Base-by-base conservation (phyloP, 345 rosid species). In the Populus alba region DNA sequence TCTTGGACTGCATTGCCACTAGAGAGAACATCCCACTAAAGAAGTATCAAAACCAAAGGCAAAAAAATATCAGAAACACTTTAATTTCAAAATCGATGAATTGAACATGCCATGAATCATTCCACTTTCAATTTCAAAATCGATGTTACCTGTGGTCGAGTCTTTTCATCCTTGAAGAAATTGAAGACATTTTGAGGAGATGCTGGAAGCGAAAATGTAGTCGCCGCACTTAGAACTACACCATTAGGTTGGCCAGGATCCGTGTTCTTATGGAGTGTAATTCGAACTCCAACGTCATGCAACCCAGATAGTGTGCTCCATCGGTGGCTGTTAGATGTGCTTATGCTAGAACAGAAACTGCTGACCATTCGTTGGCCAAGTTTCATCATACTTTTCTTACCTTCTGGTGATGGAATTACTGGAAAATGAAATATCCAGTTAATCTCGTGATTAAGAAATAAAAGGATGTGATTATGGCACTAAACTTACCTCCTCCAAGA, bases 1-100 rank as follows among this genome's bases (percentile, higher is more conserved):
- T 94, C 99, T 87, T 96, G 97, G 20, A 92, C 97, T 17, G 89
- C 90, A 68, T 89, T 91, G 59, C 98, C 93, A 47, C 87, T 89
- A 33, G 98, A 94, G 78, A 96, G 97, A 85, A 92, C 97, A 79
- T 96, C 99, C 99, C 99, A 96, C 98, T 94, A 70, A 22, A 81
- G 23, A 55, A 47, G 72, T 23, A 10, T 29, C 38, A 68, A 43
- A 75, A 18, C 74, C 69, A 43, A 70, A 43, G 59, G 35, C 62
- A 65, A 59, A 65, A 65, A 59, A 65, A 68, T 53, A 80, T 72
- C 71, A 76, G 75, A 31, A 38, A 65, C 57, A 59, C 5, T 33
- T 33, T 33, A 22, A n/a, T 49, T 27, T 33, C 37, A 4, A 33
- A 37, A 55, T 55, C 23, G 0, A n/a, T 7, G 69, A 22, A 29